A percentile compares a stretch with the other conserved stretches of the same genome.
phyloP scores from a whole-genome alignment of 129 eudicot genomes.

The Flaveria bidentis region DNA sequence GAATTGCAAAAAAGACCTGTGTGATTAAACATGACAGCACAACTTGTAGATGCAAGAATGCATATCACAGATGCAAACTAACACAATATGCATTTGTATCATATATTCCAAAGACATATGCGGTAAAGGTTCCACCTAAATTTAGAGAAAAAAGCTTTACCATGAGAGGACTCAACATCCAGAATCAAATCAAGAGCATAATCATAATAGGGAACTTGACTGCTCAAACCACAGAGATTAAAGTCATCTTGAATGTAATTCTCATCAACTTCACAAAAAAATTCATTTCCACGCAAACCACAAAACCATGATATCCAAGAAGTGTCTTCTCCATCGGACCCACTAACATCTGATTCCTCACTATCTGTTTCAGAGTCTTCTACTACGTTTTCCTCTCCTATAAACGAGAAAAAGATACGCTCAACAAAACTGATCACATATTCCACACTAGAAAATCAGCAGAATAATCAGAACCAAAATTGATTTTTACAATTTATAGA shows the following conservation, averaged over 20 bases:
- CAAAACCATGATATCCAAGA: constrained; percentile 97
- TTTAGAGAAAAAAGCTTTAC: constrained; percentile 34
- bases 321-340: constrained; percentile 87
- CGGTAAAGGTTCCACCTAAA: neutral
- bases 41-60: neutral
- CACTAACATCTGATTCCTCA: constrained; percentile 86
- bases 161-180: constrained; percentile 88
- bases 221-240: constrained; percentile 84
- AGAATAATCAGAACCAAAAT: neutral
- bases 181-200: constrained; percentile 86
- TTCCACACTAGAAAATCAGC: neutral
- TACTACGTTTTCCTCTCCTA: constrained; percentile 39
- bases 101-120: neutral
- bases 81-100: neutral
- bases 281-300: constrained; percentile 88
- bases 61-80: neutral
- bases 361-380: constrained; percentile 93
- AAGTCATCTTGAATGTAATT: constrained; percentile 94
- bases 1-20: neutral
- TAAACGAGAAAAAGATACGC: neutral
- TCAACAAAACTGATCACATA: neutral
- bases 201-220: constrained; percentile 85
- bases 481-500: neutral
- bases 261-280: constrained; percentile 90
- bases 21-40: constrained; percentile 4